Percentiles rank a stretch among this genome's conserved stretches.
Conservation (phyloP, 352 stramenopile genomes). For the Phytophthora melonis region DNA sequence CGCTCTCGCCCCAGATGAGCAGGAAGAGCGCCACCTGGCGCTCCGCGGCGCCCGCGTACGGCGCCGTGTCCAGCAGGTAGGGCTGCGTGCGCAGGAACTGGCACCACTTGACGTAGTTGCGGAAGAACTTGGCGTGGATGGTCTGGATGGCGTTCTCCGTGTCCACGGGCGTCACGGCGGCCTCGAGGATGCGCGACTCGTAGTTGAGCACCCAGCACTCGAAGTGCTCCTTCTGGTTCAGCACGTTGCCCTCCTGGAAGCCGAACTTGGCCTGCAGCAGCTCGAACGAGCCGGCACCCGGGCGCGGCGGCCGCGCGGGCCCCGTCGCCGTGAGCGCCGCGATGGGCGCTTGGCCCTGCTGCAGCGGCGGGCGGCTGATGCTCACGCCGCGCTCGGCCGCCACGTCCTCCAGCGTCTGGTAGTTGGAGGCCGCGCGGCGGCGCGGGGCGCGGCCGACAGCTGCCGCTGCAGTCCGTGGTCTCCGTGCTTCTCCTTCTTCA, state of each 20-base stretch:
- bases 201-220: conserved; percentile 88
- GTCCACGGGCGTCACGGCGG: conserved; percentile 35
- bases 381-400: conserved; percentile 52
- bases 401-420: conserved; percentile 81
- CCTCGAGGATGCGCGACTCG: conserved; percentile 63
- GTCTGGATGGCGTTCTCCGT: conserved; percentile 69
- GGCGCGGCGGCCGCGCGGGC: conserved; percentile 31
- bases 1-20: conserved; percentile 87
- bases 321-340: conserved; percentile 28
- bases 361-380: conserved; percentile 35
- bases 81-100: conserved; percentile 91
- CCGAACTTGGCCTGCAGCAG: conserved; percentile 86
- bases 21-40: conserved; percentile 84
- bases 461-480: conserved; percentile 35
- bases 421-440: conserved; percentile 77
- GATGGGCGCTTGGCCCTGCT: conserved; percentile 30
- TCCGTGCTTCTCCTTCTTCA: conserved; percentile 37
- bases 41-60: conserved; percentile 49
- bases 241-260: conserved; percentile 87
- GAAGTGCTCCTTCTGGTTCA: conserved; percentile 90
- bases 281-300: conserved; percentile 70
- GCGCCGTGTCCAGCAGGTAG: conserved; percentile 66
- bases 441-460: conserved; percentile 39
- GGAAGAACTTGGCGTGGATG: conserved; percentile 95
- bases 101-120: conserved; percentile 96